These are phyloP conservation scores for Blastobotrys elegans DNA, from an alignment of 1,139 yeast species.

Conservation along the genomic window DNA sequence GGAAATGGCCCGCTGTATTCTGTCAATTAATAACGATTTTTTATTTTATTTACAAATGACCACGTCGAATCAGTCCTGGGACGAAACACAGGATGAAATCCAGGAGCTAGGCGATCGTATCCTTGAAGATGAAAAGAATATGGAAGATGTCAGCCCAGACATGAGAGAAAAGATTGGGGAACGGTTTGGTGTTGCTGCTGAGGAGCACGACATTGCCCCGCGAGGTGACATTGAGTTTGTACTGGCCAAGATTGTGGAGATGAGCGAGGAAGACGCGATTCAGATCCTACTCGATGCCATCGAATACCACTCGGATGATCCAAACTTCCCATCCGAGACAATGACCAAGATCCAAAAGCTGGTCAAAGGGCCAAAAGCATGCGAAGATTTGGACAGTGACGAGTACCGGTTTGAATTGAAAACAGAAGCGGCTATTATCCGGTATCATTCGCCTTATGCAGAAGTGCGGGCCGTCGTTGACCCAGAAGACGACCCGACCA, in stretches of 20 bases:
- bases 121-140: neutral
- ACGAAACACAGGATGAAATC: neutral
- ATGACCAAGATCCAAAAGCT: slow-evolving; percentile 31
- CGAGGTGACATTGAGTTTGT: slow-evolving; percentile 29
- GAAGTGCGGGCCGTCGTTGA: slow-evolving; percentile 56
- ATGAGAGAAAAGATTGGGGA: neutral
- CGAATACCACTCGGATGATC: slow-evolving; percentile 44
- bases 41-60: too few species aligned
- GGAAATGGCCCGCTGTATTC: too few species aligned
- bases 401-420: slow-evolving; percentile 28
- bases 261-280: slow-evolving; percentile 42
- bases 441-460: slow-evolving; percentile 55
- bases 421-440: slow-evolving; percentile 31
- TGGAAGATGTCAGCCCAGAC: slow-evolving; percentile 1
- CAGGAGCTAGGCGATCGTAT: neutral
- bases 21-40: neutral
- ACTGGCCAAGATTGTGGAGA: slow-evolving; percentile 37
- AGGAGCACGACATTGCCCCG: slow-evolving; percentile 10
- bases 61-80: too few species aligned
- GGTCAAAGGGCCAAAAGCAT: slow-evolving; percentile 21
- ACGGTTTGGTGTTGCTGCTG: slow-evolving; percentile 4
- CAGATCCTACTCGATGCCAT: slow-evolving; percentile 39
- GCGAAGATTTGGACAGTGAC: slow-evolving; percentile 8
- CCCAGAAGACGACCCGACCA: slow-evolving; percentile 30
- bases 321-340: slow-evolving; percentile 44